Evolutionary conservation across 192 early-diverging fungal species (phyloP).

Genomic region (Lobulomyces angularis): DNA sequence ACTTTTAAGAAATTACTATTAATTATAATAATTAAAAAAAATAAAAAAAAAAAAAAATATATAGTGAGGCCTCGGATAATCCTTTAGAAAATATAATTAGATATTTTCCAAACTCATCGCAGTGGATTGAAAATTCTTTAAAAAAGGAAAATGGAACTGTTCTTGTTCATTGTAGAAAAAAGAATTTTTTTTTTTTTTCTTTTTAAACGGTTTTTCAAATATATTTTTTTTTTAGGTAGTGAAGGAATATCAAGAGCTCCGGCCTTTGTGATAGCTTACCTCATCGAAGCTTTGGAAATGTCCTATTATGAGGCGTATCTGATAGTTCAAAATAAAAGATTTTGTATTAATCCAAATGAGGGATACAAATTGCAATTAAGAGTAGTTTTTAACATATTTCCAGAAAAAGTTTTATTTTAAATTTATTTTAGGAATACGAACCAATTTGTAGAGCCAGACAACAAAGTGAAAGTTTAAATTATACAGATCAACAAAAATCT

Average conservation of each 20-base stretch:
- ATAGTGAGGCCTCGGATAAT: conserved; percentile 60
- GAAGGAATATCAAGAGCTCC: conserved; percentile 76
- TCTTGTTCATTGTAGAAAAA: conserved; percentile 38
- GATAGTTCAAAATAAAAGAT: conserved; percentile 73
- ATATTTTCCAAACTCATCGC: conserved; percentile 49
- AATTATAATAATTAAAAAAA: too few relatives aligned
- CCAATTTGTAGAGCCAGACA: conserved; percentile 60
- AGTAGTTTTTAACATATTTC: conserved; percentile 24
- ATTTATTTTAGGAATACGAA: conserved; percentile 55
- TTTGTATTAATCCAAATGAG: conserved; percentile 78
- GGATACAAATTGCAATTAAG: conserved; percentile 69
- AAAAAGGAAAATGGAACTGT: conserved; percentile 17
- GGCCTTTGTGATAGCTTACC: conserved; percentile 76
- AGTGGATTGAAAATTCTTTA: conserved; percentile 36
- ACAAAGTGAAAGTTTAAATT: conserved; percentile 17
- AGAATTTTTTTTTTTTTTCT: too few relatives aligned
- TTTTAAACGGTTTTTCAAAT: too few relatives aligned
- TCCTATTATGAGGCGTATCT: conserved; percentile 59
- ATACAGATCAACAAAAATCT: conserved; percentile 27
- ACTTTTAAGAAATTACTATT: too few relatives aligned
- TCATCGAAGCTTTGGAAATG: conserved; percentile 64
- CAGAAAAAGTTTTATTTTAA: background rate
- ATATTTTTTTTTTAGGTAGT: too few relatives aligned
- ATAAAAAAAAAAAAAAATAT: too few relatives aligned
- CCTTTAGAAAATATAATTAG: conserved; percentile 76